phyloP scores from a whole-genome alignment of 495 filamentous ascomycete species.

The Lepidopterella palustris region DNA sequence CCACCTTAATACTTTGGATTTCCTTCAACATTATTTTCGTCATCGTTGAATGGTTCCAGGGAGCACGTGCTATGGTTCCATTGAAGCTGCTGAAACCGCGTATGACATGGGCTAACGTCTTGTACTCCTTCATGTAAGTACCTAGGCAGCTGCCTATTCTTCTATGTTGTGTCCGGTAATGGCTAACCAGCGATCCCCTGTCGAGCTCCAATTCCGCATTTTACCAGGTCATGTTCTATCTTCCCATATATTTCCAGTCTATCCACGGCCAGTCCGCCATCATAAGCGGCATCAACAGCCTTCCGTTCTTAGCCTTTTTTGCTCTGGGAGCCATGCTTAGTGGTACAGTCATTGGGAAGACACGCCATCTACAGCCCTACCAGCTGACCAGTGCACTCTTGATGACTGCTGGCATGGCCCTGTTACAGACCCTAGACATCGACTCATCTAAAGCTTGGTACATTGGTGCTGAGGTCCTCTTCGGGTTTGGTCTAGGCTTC shows the following conservation, averaged over 20 bases:
- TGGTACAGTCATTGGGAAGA: background rate
- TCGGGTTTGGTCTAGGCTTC: background rate
- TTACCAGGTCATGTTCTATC: background rate
- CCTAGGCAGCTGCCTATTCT: no score
- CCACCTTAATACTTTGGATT: conserved; percentile 17
- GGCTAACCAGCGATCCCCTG: background rate
- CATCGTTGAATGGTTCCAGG: background rate
- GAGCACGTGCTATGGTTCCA: background rate
- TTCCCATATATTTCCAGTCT: background rate
- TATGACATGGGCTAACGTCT: background rate
- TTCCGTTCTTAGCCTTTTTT: background rate
- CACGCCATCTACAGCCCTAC: background rate
- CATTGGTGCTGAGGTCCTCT: background rate
- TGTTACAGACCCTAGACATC: background rate
- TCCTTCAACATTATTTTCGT: conserved; percentile 4
- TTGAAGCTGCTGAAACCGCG: background rate
- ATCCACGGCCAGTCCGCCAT: background rate
- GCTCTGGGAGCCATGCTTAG: background rate
- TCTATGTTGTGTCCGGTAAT: background rate
- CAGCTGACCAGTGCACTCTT: background rate
- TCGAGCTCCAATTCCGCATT: background rate
- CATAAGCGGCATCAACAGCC: background rate
- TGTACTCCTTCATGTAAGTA: conserved; percentile 9
- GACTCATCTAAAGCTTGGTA: background rate
- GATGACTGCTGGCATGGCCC: background rate